Base-by-base conservation (phyloP, 768 basidiomycete genomes). In the Termitomyces sp. region DNA sequence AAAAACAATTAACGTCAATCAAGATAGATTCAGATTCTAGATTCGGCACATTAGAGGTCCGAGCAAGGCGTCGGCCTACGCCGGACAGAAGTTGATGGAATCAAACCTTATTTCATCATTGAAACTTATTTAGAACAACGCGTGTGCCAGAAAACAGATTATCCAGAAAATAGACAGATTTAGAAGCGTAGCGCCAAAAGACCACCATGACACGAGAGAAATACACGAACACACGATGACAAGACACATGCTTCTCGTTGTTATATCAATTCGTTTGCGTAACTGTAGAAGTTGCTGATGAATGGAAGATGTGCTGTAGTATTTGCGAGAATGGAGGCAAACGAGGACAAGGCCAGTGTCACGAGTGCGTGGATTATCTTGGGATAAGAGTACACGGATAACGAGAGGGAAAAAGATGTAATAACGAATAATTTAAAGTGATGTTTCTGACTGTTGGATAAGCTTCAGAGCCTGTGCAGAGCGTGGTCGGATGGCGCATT, bases 401-500 rank as follows among this genome's bases (percentile, higher is more conserved):
- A 31, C 4, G n/a, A 48, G 31, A 29, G 9, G 27, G 13, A 7
- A 7, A 31, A 43, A 50, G 23, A 9, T 31, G 33, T 5, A 52
- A 53, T 38, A 35, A 61, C 25, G 48, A n/a, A 44, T 55, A 50
- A 11, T 31, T 56, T 47, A 61, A 31, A 61, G 56, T 13, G 56
- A 40, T 22, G 44, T 54, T 46, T 70, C 68, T 15, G 64, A 64
- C 58, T 73, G 66, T 53, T 69, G 70, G 39, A 80, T 70, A 50
- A 79, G 60, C 60, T 63, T 68, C 52, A 78, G 55, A 5, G 72
- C 69, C 53, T 72, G 70, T 59, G 78, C 76, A 4, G 78, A 80
- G 48, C 82, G 69, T 5, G 80, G 81, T 33, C 76, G 71, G 32
- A 83, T 77, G 42, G 76, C 73, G 62, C 76, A 80, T 46, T 72